Evolutionary conservation across 1,284 basidiomycete genomes (phyloP).

Genomic region (Ustilago cynodontis): DNA sequence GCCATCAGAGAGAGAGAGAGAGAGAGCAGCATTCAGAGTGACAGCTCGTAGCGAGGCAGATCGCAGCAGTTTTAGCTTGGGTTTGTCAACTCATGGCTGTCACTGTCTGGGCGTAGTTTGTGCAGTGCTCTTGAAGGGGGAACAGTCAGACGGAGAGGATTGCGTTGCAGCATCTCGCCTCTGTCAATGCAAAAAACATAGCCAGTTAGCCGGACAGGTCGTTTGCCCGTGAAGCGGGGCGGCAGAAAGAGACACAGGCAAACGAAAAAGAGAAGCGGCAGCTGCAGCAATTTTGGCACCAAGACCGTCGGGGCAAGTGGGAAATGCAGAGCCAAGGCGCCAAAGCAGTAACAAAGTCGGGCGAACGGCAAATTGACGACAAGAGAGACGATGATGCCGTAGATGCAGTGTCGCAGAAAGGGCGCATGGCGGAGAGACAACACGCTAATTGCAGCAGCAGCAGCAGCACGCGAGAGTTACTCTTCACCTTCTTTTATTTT

Average conservation of each 20-base stretch:
- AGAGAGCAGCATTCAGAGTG: constrained; percentile 5
- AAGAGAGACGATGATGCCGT: neutral
- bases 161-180: neutral
- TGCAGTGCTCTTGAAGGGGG: neutral
- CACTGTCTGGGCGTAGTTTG: neutral
- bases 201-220: constrained; percentile 2
- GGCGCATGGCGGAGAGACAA: neutral
- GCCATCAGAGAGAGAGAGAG: neutral
- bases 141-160: neutral
- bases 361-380: constrained; percentile 1
- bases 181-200: neutral
- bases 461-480: neutral
- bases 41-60: constrained; percentile 40
- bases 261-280: neutral
- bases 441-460: neutral
- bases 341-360: neutral
- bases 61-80: constrained; percentile 16
- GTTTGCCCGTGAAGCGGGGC: neutral
- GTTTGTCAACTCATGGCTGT: neutral
- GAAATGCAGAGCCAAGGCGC: neutral
- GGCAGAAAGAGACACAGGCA: too few species aligned
- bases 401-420: neutral
- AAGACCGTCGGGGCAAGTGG: constrained; percentile 1
- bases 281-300: neutral
- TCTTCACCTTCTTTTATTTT: neutral